Percentiles rank a stretch among this genome's conserved stretches.
phyloP scores from a whole-genome alignment of 345 rosid genomes.

The Eucalyptus marginata region DNA sequence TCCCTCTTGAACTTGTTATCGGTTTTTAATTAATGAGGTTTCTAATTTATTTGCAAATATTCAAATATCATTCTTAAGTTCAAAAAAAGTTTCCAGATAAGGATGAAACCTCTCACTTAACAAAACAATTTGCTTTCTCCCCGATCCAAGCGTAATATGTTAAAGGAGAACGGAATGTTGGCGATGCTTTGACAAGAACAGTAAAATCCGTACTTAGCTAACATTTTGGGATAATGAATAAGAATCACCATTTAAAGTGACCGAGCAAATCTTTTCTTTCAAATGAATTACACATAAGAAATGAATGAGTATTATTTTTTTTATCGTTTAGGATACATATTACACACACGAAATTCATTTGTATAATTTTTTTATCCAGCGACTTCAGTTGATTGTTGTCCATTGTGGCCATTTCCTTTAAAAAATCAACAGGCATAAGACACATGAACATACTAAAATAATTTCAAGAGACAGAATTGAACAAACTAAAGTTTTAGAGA shows the following conservation, averaged over 20 bases:
- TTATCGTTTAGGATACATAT: fast-evolving
- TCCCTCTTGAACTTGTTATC: neutral
- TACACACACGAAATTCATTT: too few species aligned
- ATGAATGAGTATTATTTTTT: neutral
- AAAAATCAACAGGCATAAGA: neutral
- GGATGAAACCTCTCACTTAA: too few species aligned
- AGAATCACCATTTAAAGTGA: neutral
- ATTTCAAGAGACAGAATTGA: neutral
- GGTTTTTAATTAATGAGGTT: neutral
- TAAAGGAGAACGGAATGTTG: neutral
- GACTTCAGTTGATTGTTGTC: neutral
- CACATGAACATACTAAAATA: neutral
- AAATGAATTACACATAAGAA: neutral
- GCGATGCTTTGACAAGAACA: neutral
- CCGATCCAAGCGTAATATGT: neutral
- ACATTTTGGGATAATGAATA: neutral
- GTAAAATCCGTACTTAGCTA: neutral
- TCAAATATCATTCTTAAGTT: neutral
- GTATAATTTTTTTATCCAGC: too few species aligned
- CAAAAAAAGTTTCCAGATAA: neutral
- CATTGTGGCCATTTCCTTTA: neutral
- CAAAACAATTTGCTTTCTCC: neutral
- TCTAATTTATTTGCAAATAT: too few species aligned
- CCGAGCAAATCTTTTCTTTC: neutral
- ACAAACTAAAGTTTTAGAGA: neutral